phyloP scores from a whole-genome alignment of 192 early-diverging fungal species.

The Podila clonocystis region DNA sequence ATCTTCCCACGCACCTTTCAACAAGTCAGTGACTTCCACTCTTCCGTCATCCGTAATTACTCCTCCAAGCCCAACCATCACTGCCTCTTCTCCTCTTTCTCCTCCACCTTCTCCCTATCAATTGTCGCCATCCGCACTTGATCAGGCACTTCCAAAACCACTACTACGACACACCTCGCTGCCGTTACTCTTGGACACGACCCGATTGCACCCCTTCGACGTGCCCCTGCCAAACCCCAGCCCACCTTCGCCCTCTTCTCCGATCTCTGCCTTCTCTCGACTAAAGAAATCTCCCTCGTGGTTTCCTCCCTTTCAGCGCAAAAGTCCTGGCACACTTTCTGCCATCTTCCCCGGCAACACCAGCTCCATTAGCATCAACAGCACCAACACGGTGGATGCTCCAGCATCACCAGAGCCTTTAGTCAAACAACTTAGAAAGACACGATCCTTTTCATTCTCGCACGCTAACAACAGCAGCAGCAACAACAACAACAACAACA shows the following conservation, averaged over 20 bases:
- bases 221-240: neutral
- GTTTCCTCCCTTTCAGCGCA: neutral
- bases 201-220: neutral
- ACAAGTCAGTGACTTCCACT: neutral
- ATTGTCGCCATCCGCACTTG: neutral
- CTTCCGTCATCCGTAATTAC: neutral
- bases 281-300: neutral
- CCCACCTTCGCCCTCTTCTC: neutral
- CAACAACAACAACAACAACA: neutral
- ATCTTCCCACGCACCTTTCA: neutral
- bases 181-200: neutral
- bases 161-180: neutral
- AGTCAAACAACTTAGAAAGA: neutral
- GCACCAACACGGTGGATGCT: neutral
- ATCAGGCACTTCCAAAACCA: neutral
- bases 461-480: neutral
- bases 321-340: neutral
- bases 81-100: neutral
- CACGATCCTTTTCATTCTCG: neutral
- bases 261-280: neutral
- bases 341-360: neutral
- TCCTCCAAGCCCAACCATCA: neutral
- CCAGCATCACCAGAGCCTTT: neutral
- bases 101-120: neutral
- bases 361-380: slow-evolving; percentile 1